Evolutionary conservation across 495 filamentous ascomycete species (phyloP).

Genomic region (Hypoxylon subgilvum): DNA sequence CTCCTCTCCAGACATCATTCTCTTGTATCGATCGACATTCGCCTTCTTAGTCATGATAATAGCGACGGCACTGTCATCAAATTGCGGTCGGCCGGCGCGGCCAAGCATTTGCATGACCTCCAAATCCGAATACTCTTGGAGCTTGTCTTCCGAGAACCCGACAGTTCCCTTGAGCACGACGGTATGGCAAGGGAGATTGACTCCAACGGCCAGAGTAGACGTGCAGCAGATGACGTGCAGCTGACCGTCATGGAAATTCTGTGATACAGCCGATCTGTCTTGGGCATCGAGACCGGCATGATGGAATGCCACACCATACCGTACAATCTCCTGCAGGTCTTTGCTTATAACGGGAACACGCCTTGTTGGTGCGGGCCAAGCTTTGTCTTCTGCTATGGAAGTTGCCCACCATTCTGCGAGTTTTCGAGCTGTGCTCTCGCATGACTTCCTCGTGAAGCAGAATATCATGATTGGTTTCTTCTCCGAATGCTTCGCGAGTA

Average conservation of each 20-base stretch:
- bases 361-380: conserved; percentile 71
- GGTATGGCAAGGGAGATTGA: conserved; percentile 92
- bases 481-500: conserved; percentile 78
- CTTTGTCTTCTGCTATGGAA: conserved; percentile 60
- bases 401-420: conserved; percentile 71
- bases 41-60: conserved; percentile 82
- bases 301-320: conserved; percentile 86
- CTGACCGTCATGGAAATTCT: conserved; percentile 73
- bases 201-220: conserved; percentile 88
- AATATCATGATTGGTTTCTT: conserved; percentile 92
- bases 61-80: conserved; percentile 81
- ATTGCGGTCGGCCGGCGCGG: conserved; percentile 90
- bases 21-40: conserved; percentile 76
- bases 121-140: conserved; percentile 82
- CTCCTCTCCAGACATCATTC: conserved; percentile 81
- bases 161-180: conserved; percentile 92
- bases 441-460: conserved; percentile 83
- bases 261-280: conserved; percentile 76
- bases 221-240: conserved; percentile 94
- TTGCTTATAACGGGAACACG: conserved; percentile 61
- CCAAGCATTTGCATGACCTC: conserved; percentile 99
- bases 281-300: conserved; percentile 80
- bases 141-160: conserved; percentile 66
- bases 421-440: conserved; percentile 73
- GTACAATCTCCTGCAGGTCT: conserved; percentile 67